Evolutionary conservation across 2,329 filamentous ascomycete species (phyloP).

Genomic region (Penicillium glabrum): DNA sequence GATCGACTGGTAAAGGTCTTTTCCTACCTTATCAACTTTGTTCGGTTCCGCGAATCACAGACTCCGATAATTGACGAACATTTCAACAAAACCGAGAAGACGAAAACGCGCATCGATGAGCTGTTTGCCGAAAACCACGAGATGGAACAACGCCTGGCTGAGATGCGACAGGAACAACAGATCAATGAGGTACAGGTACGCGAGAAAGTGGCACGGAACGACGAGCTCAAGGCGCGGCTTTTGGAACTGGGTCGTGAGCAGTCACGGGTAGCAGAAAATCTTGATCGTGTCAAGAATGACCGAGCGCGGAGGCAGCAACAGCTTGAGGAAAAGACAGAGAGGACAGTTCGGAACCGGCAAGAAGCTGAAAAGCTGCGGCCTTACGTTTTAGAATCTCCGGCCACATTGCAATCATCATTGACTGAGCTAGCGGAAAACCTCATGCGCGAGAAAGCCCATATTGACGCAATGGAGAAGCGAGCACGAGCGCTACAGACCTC

Average conservation of each 20-base stretch:
- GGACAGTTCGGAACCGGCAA: constrained; percentile 66
- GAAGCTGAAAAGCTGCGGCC: constrained; percentile 88
- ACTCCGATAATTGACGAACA: constrained; percentile 87
- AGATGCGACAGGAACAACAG: constrained; percentile 76
- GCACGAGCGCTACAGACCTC: constrained; percentile 90
- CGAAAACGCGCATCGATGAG: constrained; percentile 82
- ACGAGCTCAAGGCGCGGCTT: constrained; percentile 79
- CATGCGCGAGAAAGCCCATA: constrained; percentile 74
- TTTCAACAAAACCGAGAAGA: constrained; percentile 85
- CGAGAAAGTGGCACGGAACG: constrained; percentile 82
- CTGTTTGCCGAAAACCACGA: constrained; percentile 84
- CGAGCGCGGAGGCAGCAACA: constrained; percentile 71
- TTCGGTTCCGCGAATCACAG: constrained; percentile 92
- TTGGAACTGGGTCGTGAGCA: constrained; percentile 79
- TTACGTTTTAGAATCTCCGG: constrained; percentile 87
- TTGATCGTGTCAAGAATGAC: constrained; percentile 79
- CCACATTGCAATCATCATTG: constrained; percentile 76
- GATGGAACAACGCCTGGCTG: constrained; percentile 74
- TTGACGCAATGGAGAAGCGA: constrained; percentile 82
- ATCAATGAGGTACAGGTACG: constrained; percentile 78
- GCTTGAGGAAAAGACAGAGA: constrained; percentile 52
- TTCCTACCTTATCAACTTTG: constrained; percentile 98
- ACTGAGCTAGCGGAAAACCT: constrained; percentile 79
- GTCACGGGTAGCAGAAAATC: constrained; percentile 75
- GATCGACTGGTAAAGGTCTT: constrained; percentile 92